Base-by-base conservation (phyloP, 2,329 filamentous ascomycete genomes). In the Venturia aucupariae region DNA sequence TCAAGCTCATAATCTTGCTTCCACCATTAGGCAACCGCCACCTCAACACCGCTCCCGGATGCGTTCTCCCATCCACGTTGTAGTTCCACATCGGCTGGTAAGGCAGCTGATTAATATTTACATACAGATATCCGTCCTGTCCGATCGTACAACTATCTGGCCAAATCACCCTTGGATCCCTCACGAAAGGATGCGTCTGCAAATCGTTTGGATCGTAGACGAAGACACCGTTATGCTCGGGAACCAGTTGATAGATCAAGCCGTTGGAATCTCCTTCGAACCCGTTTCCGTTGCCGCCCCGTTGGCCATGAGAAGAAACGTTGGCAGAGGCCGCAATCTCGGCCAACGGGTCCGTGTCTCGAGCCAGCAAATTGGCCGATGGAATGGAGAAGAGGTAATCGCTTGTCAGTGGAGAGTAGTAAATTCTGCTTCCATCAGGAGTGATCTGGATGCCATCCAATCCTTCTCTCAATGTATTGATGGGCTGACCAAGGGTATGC, bases 221-320 rank as follows among this genome's bases (percentile, higher is more conserved):
- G 27, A 73, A 71, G 60, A 82, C 74, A 0, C 79, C 75, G 65
- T 82, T 80, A 61, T 79, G 75, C 71, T 84, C 81, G 66, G 79
- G 76, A 64, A 80, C 80, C 0, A 80, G 80, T 32, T 75, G 72
- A 62, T 83, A 83, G 32, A 83, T 75, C 60, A 77, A 72, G 0
- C 75, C 77, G 66, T 81, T 82, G 6, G 74, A 76, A 63, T 83
- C 81, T 1, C 77, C 81, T 69, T 83, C 80, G 57, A 82, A 75
- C 0, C 81, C 81, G 69, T 83, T 81, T 17, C 27, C 81, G 3
- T 77, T 80, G 1, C 81, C 73, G 4, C 81, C 81, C 38, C 80
- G 80, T 66, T 83, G 73, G 0, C 79, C 78, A 4, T 74, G 73
- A 30, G 75, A 78, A 19, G 72, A 68, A 8, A 82, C 77, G 0